phyloP scores from a whole-genome alignment of 306 rosid genomes.

The Erythrophleum fordii region DNA sequence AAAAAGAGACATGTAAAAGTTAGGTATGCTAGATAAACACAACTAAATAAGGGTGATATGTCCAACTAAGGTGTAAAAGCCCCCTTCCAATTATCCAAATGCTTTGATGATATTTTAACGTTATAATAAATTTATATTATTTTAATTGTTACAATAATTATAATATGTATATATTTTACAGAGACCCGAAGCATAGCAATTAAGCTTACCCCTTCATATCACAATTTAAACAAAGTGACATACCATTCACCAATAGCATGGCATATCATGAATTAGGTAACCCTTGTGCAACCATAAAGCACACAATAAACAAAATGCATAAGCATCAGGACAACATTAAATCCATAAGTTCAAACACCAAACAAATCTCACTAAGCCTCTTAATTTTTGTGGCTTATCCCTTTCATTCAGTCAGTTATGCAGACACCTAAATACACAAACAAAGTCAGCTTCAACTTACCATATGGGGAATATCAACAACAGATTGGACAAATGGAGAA shows the following conservation, averaged over 20 bases:
- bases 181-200: neutral
- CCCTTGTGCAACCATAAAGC: neutral
- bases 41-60: neutral
- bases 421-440: neutral
- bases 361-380: constrained; percentile 9
- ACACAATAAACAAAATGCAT: neutral
- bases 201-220: neutral
- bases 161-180: neutral
- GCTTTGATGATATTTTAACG: neutral
- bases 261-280: neutral
- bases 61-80: neutral
- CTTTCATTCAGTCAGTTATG: constrained; percentile 8
- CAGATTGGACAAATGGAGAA: neutral
- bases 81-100: neutral
- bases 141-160: neutral
- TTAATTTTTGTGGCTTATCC: neutral
- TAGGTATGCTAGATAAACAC: neutral
- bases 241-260: neutral
- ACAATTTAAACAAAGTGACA: neutral
- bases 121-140: neutral
- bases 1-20: neutral
- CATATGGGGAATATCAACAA: neutral
- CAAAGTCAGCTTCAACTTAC: neutral
- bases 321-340: neutral
- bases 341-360: neutral